These are phyloP conservation scores for Sugiyamaella americana DNA, from an alignment of 805 yeast species.

Conservation along the genomic window DNA sequence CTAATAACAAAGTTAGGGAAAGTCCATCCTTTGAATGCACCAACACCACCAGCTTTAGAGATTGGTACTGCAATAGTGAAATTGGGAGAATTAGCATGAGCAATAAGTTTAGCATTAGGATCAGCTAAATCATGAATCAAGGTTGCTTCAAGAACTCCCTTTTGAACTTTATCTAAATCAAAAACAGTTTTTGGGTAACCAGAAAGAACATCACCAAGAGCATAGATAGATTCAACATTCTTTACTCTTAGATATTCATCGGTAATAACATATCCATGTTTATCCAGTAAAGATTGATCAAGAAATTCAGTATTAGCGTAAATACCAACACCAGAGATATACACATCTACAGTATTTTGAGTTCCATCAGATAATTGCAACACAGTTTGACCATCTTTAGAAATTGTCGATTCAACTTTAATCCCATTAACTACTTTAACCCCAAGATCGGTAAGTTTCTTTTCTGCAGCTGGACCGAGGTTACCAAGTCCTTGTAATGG, in stretches of 20 bases:
- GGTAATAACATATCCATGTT: constrained; percentile 13
- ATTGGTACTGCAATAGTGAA: background rate
- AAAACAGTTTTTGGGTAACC: background rate
- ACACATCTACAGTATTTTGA: constrained; percentile 12
- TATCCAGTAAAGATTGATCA: constrained; percentile 8
- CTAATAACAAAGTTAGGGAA: constrained; percentile 19
- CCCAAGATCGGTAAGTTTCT: constrained; percentile 16
- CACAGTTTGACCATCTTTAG: constrained; percentile 6
- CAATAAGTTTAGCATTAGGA: background rate
- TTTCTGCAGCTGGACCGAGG: constrained; percentile 15
- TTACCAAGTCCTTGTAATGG: constrained; percentile 4
- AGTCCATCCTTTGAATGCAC: constrained; percentile 13
- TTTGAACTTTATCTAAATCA: background rate
- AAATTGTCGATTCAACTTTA: constrained; percentile 1
- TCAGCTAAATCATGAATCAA: background rate
- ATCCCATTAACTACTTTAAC: constrained; percentile 18
- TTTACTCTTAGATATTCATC: constrained; percentile 17
- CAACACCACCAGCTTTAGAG: constrained; percentile 1
- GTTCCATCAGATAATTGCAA: constrained; percentile 18
- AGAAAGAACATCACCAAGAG: constrained; percentile 19
- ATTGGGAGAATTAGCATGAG: background rate
- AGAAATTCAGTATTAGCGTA: constrained; percentile 20
- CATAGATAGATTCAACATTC: constrained; percentile 13
- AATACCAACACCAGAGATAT: constrained; percentile 16
- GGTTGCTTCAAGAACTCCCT: background rate